Base-by-base conservation (phyloP, 148 eudicot genomes). In the Diospyros kaki region DNA sequence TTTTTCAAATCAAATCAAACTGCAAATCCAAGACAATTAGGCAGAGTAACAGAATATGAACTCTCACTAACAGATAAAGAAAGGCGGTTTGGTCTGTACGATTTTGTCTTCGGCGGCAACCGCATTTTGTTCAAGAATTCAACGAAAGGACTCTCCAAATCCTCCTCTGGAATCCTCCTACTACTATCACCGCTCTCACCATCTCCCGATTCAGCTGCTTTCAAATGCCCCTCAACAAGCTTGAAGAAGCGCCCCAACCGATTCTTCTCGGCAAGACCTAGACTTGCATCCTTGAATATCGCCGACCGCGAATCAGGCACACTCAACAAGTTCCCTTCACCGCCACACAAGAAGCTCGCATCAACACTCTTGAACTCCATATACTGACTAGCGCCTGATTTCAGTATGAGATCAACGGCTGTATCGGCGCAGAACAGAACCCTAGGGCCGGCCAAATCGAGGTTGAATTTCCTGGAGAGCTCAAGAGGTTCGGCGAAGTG, bases 391-490 rank as follows among this genome's bases (percentile, higher is more conserved):
- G 88, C 86, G 0, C 87, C 89, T 4, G 96, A 85, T 45, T 78
- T 87, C 39, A 92, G 44, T 77, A 94, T 66, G 76, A 94, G 75
- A 69, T 90, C 85, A 14, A 90, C 80, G 7, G 82, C 72, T 0
- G 84, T 56, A 70, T 92, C 98, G 43, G 93, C 86, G 72, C 89
- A 92, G 76, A 91, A 88, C 53, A 94, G 73, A 82, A 90, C 90
- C 81, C 91, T 87, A 76, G 97, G 98, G 28, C 96, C 97, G 1
- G 87, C 81, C n/a, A 94, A 71, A 70, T 94, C 97, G 2, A 90
- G 53, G 77, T 15, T 66, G 73, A 90, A 84, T 28, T 74, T 84
- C 14, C 77, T 59, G 9, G 79, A 76, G 3, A 44, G 40, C 15
- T 78, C 73, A 3, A 84, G 43, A 1, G 77, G 56, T 41, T 81